phyloP scores from a whole-genome alignment of 768 basidiomycete species.

The Leccinum olivaceopallidum region DNA sequence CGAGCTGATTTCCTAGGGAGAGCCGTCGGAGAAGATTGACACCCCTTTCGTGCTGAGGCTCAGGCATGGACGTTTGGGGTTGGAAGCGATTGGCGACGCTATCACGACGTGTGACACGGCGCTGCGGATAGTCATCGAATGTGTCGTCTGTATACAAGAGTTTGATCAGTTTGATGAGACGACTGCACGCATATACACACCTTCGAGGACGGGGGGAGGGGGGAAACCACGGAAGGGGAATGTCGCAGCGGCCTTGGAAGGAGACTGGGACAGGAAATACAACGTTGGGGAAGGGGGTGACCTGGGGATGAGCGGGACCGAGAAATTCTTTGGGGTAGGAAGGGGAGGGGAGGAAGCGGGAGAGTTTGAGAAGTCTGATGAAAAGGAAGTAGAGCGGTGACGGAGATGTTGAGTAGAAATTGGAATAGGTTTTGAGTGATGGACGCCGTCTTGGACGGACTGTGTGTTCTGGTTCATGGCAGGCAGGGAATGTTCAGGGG shows the following conservation, averaged over 20 bases:
- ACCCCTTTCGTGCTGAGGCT: slow-evolving; percentile 61
- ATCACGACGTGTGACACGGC: slow-evolving; percentile 57
- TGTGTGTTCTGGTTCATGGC: slow-evolving; percentile 19
- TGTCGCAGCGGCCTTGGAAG: slow-evolving; percentile 50
- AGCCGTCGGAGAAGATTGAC: slow-evolving; percentile 72
- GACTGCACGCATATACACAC: slow-evolving; percentile 36
- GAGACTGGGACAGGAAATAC: slow-evolving; percentile 64
- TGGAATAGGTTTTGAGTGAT: slow-evolving; percentile 67
- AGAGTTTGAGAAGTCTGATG: slow-evolving; percentile 58
- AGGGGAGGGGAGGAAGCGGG: slow-evolving; percentile 53
- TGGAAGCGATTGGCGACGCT: slow-evolving; percentile 58
- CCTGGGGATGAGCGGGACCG: slow-evolving; percentile 44
- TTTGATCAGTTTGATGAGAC: not conserved
- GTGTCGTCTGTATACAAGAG: slow-evolving; percentile 37
- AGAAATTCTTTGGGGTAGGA: slow-evolving; percentile 47
- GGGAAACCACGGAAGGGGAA: slow-evolving; percentile 62
- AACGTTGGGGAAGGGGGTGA: slow-evolving; percentile 72
- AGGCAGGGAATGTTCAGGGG: slow-evolving; percentile 1
- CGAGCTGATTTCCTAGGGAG: slow-evolving; percentile 62
- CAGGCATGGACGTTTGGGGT: slow-evolving; percentile 45
- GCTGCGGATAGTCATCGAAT: slow-evolving; percentile 42
- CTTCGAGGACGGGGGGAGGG: slow-evolving; percentile 60
- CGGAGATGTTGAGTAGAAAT: slow-evolving; percentile 48
- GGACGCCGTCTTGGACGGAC: slow-evolving; percentile 32
- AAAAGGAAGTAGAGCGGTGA: slow-evolving; percentile 61